Evolutionary conservation across 2,329 filamentous ascomycete species (phyloP), one percentile per base, ranked within the genome.

Genomic region (Gaeumannomyces tritici): DNA sequence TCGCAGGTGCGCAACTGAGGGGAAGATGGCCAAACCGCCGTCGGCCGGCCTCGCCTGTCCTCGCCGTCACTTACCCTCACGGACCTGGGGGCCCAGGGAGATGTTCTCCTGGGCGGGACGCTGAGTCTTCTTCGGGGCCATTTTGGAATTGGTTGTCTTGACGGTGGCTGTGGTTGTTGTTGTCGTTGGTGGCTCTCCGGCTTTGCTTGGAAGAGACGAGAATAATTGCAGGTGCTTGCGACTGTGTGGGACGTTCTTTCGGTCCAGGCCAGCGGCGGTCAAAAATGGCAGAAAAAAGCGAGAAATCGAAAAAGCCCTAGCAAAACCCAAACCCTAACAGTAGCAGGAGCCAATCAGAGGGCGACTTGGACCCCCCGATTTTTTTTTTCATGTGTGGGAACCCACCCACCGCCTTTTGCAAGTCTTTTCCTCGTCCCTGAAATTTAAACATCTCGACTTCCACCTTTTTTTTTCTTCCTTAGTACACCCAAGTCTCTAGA

Each of bases 101-200:
- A 99, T 95, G 84, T 99, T 99, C 89, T 98, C 95, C 84, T 93
- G 88, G 73, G 86, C 85, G 75, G 90, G 87, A 77, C 89, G 85
- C 74, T 86, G 82, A 79, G 88, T 88, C 85, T 93, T 93, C 88
- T 96, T 96, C 79, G 93, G 93, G 81, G 93, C 83, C 93, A 98
- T 98, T 77, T 80, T 90, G 29, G 29, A 9, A 31, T 31, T 31
- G 29, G 29, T 31, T 31, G 29, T 4, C 4, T 31, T 31, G 4
- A 24, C 21, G 51, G 33, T 62, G 68, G 69, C 69, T 68, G 70
- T 64, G 66, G 67, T 69, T 67, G 67, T 72, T 71, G 70, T 69
- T 57, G 64, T 62, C 63, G 58, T 60, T 65, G 42, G 42, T 51
- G 42, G 18, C 42, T 51, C 42, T 51, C 42, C 21, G 42, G 42